Evolutionary conservation across 805 yeast genomes (phyloP), one percentile per base, ranked within the genome.

Genomic region (Myxozyma udenii): DNA sequence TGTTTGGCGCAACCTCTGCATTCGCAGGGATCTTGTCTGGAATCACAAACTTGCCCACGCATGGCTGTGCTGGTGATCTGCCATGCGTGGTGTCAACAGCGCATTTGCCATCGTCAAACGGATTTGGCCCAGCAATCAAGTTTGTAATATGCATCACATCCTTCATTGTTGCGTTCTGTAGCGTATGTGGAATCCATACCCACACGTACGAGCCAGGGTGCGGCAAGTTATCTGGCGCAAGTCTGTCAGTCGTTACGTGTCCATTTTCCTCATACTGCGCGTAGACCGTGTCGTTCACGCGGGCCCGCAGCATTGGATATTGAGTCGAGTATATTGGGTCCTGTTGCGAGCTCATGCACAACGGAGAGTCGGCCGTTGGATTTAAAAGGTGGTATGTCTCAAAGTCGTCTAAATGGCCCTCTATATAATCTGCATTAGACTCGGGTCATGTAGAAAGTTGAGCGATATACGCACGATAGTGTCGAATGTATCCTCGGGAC

Each of bases 141-240:
- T 28, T 28, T 9, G 12, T 28, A 9, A 9, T 14, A 28, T 9
- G 12, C 14, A 22, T 28, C 11, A 30, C 49, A n/a, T 45, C 44
- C 25, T 59, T 48, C 19, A 38, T 48, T 18, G 47, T 61, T 3
- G 33, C 9, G 14, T 14, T 14, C 9, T 28, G 12, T 9, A 14
- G 14, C 9, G 33, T 9, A 9, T 28, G 9, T 9, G 33, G 33
- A 9, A 28, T 38, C 62, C 62, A 60, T 7, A 59, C 38, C 50
- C 60, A 55, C 9, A 48, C 51, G 41, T 51, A 60, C 33, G 41
- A 25, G 2, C 62, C 62, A 3, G 62, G 62, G 39, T 56, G 62
- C 2, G 62, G 57, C 32, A 38, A 41, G 30, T 36, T 30, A 36
- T 59, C 62, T 2, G 62, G 62, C 12, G 59, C 48, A 6, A 60